Evolutionary conservation across 2,329 filamentous ascomycete species (phyloP).

Genomic region (Rhexocercosporidium sp.): DNA sequence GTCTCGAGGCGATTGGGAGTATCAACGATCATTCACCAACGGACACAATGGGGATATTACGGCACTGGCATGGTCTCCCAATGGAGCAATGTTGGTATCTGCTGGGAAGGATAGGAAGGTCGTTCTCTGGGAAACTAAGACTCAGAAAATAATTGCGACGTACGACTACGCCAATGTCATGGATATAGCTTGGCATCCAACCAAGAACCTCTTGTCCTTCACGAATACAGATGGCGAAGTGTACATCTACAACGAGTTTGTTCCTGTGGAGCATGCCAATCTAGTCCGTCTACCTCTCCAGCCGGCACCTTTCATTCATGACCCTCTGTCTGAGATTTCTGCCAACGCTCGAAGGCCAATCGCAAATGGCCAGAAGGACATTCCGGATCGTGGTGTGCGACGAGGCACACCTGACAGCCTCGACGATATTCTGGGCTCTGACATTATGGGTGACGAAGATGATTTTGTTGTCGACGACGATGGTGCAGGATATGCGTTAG

Average conservation of each 20-base stretch:
- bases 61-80: constrained; percentile 90
- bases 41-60: constrained; percentile 87
- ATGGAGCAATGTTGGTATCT: constrained; percentile 83
- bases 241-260: constrained; percentile 81
- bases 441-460: constrained; percentile 57
- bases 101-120: constrained; percentile 72
- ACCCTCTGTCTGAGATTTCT: constrained; percentile 73
- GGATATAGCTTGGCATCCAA: constrained; percentile 89
- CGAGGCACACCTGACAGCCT: constrained; percentile 75
- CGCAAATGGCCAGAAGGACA: constrained; percentile 58
- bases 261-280: constrained; percentile 61
- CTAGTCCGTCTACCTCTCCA: constrained; percentile 66
- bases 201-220: constrained; percentile 86
- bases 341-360: constrained; percentile 65
- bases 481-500: constrained; percentile 82
- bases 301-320: constrained; percentile 84
- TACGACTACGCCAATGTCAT: constrained; percentile 84
- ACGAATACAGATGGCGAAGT: constrained; percentile 92
- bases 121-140: constrained; percentile 86
- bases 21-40: constrained; percentile 77
- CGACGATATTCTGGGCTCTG: constrained; percentile 77
- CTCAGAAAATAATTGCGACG: constrained; percentile 79
- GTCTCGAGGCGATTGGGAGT: constrained; percentile 88
- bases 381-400: constrained; percentile 57
- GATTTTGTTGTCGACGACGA: constrained; percentile 96